Base-by-base conservation (phyloP, 2,329 filamentous ascomycete species). In the Ceratocystis harringtonii region DNA sequence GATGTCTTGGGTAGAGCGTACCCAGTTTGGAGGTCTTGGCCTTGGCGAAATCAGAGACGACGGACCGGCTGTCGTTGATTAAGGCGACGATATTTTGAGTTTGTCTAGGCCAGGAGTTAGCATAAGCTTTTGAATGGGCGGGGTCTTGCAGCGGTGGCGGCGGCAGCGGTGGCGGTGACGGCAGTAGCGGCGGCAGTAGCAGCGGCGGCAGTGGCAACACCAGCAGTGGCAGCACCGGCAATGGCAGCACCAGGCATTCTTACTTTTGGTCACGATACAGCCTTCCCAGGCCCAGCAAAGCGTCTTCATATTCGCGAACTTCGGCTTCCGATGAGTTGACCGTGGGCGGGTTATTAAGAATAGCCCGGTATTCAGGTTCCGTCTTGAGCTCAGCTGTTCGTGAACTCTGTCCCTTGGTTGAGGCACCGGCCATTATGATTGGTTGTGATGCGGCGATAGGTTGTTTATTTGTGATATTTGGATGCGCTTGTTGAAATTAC, bases 11-110 rank as follows among this genome's bases (percentile, higher is more conserved):
- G 50, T 28, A 28, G 22, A 57, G 69, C 86, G 70, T 85, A 97
- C 94, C 90, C 69, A 99, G 81, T 79, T 99, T 99, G 66, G 94
- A 90, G 41, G 94, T 97, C 84, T 99, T 99, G 69, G 95, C 94
- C 81, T 97, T 96, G 70, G 94, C 94, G 76, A 99, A 97, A 69
- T 90, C 94, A 67, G 92, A 96, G 70, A 99, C 85, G 57, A 94
- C 89, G 70, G 89, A 88, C 73, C 92, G 85, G 76, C 91, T 96
- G 75, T 90, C 89, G 73, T 88, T 92, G 72, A 99, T 87, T 70
- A 99, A 83, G 72, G 91, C 86, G 69, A 95, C 90, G 68, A 99
- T 85, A 72, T 95, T 89, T 73, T 94, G 81, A 71, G 87, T 80
- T 75, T 89, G 89, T 77, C 87, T 91, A 69, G 72, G 28, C 25